These are phyloP conservation scores for Aspergillus ellipticus DNA, from an alignment of 495 filamentous ascomycete species.

Conservation along the genomic window DNA sequence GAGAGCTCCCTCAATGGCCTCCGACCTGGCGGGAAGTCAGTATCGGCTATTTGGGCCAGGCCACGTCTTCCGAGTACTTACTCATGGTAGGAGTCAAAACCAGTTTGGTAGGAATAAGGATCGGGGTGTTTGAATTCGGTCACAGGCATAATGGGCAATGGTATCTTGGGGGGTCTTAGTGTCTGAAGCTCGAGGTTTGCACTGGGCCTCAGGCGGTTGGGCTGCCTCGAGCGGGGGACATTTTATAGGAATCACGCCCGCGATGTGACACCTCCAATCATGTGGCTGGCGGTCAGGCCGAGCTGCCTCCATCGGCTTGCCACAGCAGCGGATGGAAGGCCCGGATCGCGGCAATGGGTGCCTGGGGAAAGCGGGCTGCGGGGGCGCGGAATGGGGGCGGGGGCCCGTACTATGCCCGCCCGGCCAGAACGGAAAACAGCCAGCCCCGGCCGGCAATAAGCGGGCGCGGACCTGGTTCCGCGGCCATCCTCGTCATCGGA, in stretches of 20 bases:
- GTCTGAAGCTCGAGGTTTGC: too few species aligned
- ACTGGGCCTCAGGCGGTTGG: too few species aligned
- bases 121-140: conserved; percentile 53
- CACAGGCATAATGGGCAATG: conserved; percentile 45
- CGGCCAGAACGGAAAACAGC: background rate
- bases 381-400: background rate
- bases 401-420: too few species aligned
- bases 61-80: conserved; percentile 22
- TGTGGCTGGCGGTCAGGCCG: background rate
- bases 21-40: conserved; percentile 28
- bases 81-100: conserved; percentile 60
- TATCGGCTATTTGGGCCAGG: background rate
- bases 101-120: conserved; percentile 56
- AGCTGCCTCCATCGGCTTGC: too few species aligned
- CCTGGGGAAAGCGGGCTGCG: background rate
- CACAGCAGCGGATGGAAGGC: too few species aligned
- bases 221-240: too few species aligned
- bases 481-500: background rate
- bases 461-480: background rate
- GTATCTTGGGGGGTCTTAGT: too few species aligned
- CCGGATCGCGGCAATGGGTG: background rate
- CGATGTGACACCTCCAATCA: background rate
- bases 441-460: background rate
- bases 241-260: background rate
- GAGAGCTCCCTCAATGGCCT: conserved; percentile 56